A percentile compares a stretch with the other conserved stretches of the same genome.
phyloP scores from a whole-genome alignment of 1,284 basidiomycete species.

The Singerocomus inundabilis region DNA sequence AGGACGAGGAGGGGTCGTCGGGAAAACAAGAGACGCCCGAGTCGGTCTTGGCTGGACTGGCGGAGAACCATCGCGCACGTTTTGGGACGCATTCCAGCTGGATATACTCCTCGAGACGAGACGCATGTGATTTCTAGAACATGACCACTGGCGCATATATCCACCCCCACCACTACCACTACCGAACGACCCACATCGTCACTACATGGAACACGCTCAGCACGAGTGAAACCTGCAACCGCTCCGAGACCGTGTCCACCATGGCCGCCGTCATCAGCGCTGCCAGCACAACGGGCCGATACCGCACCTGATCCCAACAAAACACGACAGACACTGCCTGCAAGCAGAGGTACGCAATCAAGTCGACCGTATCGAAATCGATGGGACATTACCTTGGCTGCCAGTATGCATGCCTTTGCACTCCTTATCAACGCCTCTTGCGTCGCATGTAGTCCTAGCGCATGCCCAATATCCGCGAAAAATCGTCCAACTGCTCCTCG shows the following conservation, averaged over 20 bases:
- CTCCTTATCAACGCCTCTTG: conserved; percentile 28
- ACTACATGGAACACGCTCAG: conserved; percentile 41
- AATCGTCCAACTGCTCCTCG: background rate
- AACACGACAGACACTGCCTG: conserved; percentile 29
- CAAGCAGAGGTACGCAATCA: conserved; percentile 20
- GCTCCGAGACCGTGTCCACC: conserved; percentile 47
- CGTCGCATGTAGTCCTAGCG: conserved; percentile 12
- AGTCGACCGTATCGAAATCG: conserved; percentile 22
- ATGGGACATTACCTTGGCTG: conserved; percentile 44
- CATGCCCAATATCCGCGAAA: conserved; percentile 13
- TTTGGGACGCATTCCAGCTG: no score
- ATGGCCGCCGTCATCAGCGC: conserved; percentile 41
- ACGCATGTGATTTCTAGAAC: conserved; percentile 20
- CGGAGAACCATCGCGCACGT: conserved; percentile 16
- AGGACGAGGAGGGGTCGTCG: no score
- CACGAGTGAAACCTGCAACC: conserved; percentile 36
- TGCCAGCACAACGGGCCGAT: conserved; percentile 33
- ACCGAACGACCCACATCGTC: conserved; percentile 21
- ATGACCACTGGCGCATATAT: background rate
- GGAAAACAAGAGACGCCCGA: background rate
- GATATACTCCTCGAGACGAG: no score
- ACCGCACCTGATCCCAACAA: conserved; percentile 21
- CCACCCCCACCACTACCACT: background rate
- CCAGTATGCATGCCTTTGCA: conserved; percentile 42
- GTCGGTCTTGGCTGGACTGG: background rate